Base-by-base conservation (phyloP, 192 early-diverging fungal species). In the Chytriomyces confervae region DNA sequence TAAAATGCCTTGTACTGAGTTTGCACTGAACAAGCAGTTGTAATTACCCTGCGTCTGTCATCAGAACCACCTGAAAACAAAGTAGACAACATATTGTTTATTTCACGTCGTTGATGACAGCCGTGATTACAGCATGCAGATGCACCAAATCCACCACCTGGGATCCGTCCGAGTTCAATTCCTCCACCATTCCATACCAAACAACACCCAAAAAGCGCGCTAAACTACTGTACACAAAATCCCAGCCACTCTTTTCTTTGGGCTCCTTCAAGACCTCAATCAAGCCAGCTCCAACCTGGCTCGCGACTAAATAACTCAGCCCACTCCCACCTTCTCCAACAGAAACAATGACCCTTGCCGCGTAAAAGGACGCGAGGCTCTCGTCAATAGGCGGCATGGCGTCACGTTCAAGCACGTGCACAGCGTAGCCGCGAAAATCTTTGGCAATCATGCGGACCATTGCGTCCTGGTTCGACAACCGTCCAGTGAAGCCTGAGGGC, bases 171-270 rank as follows among this genome's bases (percentile, higher is more conserved):
- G 8, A 16, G 8, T 16, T 48, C 8, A 18, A 43, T 48, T 36
- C 46, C 23, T 63, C 16, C 53, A 74, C 72, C 27, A 74, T 46
- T 10, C 72, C 72, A 46, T 60, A 74, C 72, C 72, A 74, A 7
- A 49, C 50, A 5, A 74, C 27, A 43, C 72, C 72, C 24, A 74
- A 48, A 5, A 8, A 62, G 18, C 72, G n/a, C 18, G 72, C 61
- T 2, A 63, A 20, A 4, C 36, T 10, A 6, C 20, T 29, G 48
- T 74, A 74, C 3, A 9, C 45, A 11, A 74, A 20, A 47, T 74
- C 48, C 72, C 72, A 74, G 44, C 61, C 46, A 36, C 8, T 23
- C 23, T 46, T 24, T 36, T 61, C 61, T 18, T 6, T 5, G 36
- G 72, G 72, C 46, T 63, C 13, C 27, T 10, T 8, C 43, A 74